These are phyloP conservation scores for Suillus plorans DNA, from an alignment of 768 basidiomycete species.

Conservation along the genomic window DNA sequence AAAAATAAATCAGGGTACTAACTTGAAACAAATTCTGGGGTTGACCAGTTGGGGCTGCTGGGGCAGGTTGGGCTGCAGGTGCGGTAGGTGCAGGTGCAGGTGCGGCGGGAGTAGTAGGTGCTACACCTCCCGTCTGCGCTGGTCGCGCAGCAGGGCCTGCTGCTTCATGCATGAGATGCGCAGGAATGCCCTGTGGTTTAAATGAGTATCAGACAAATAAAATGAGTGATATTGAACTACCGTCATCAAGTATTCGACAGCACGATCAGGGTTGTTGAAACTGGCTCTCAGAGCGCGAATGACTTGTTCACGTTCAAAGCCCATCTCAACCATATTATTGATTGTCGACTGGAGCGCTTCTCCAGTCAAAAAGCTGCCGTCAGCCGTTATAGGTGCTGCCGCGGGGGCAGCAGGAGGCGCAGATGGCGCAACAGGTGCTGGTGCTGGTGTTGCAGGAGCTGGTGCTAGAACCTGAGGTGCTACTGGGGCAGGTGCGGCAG, in stretches of 20 bases:
- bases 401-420: slow-evolving; percentile 29
- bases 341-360: slow-evolving; percentile 74
- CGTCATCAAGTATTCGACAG: slow-evolving; percentile 96
- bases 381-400: slow-evolving; percentile 40
- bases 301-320: slow-evolving; percentile 85
- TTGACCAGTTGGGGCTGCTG: slow-evolving; percentile 37
- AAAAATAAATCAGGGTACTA: slow-evolving; percentile 15
- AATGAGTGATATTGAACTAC: slow-evolving; percentile 45
- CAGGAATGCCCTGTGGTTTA: slow-evolving; percentile 70
- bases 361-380: slow-evolving; percentile 74
- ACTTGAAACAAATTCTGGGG: slow-evolving; percentile 91
- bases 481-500: slow-evolving; percentile 32
- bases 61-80: slow-evolving; percentile 38
- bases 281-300: slow-evolving; percentile 85
- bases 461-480: slow-evolving; percentile 33
- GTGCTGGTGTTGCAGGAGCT: slow-evolving; percentile 29
- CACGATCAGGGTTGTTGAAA: slow-evolving; percentile 96
- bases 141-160: slow-evolving; percentile 7
- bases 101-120: slow-evolving; percentile 33
- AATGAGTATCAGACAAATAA: slow-evolving; percentile 12
- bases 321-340: slow-evolving; percentile 90
- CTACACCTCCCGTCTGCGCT: slow-evolving; percentile 28
- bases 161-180: slow-evolving; percentile 56
- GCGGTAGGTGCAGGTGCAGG: slow-evolving; percentile 36
- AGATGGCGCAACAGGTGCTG: slow-evolving; percentile 32